phyloP scores from a whole-genome alignment of 2,329 filamentous ascomycete genomes.

The Bimuria novae-zelandiae region DNA sequence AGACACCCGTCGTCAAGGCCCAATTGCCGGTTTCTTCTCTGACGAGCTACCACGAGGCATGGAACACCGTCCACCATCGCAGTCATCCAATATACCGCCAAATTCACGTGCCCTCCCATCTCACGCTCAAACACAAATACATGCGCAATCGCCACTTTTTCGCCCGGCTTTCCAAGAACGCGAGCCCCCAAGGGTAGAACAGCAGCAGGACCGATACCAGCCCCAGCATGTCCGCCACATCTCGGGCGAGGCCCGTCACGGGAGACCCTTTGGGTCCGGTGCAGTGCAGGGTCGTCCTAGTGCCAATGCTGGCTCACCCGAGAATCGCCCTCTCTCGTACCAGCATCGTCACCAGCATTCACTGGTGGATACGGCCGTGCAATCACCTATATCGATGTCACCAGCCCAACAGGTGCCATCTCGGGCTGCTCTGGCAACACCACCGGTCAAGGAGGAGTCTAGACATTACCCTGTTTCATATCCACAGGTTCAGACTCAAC shows the following conservation, averaged over 20 bases:
- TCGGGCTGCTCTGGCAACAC: slow-evolving; percentile 32
- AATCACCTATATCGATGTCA: slow-evolving; percentile 22
- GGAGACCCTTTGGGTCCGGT: slow-evolving; percentile 29
- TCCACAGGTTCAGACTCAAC: slow-evolving; percentile 20
- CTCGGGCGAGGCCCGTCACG: slow-evolving; percentile 37
- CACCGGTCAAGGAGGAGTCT: slow-evolving; percentile 42
- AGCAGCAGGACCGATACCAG: slow-evolving; percentile 38
- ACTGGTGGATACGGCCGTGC: slow-evolving; percentile 25
- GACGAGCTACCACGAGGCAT: slow-evolving; percentile 35
- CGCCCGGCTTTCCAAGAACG: slow-evolving; percentile 35
- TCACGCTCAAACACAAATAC: slow-evolving; percentile 33
- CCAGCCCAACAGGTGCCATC: slow-evolving; percentile 27
- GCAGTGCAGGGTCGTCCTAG: slow-evolving; percentile 32
- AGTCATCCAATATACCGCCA: slow-evolving; percentile 29
- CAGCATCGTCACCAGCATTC: slow-evolving; percentile 39
- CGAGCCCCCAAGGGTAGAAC: slow-evolving; percentile 29
- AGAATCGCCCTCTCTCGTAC: slow-evolving; percentile 33
- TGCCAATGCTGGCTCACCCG: slow-evolving; percentile 34
- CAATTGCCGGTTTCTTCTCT: slow-evolving; percentile 44
- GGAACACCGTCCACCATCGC: slow-evolving; percentile 36
- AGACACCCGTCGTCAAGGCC: slow-evolving; percentile 35
- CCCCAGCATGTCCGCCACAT: slow-evolving; percentile 34
- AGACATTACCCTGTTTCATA: slow-evolving; percentile 31
- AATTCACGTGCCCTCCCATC: slow-evolving; percentile 31
- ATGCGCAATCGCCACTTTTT: slow-evolving; percentile 31